phyloP scores from a whole-genome alignment of 73 alveolate genomes.

The Paramecium octaurelia region DNA sequence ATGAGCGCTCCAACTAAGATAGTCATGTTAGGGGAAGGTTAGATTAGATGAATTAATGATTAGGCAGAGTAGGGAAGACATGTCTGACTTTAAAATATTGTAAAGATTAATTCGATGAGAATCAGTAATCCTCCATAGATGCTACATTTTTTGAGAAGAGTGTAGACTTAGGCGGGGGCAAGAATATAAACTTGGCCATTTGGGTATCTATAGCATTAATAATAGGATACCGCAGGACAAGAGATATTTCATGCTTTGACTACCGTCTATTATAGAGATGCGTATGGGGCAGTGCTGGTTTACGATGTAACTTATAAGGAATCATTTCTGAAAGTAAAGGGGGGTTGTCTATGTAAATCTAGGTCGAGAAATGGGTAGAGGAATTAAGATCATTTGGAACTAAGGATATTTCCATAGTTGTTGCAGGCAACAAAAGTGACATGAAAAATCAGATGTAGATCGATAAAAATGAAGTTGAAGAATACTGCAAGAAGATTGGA shows the following conservation, averaged over 20 bases:
- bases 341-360: neutral
- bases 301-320: slow-evolving; percentile 87
- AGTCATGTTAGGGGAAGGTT: slow-evolving; percentile 57
- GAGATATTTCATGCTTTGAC: slow-evolving; percentile 84
- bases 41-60: slow-evolving; percentile 66
- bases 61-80: slow-evolving; percentile 82
- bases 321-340: slow-evolving; percentile 70
- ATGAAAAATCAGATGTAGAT: slow-evolving; percentile 68
- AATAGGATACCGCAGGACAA: slow-evolving; percentile 89
- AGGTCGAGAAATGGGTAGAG: slow-evolving; percentile 78
- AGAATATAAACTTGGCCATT: slow-evolving; percentile 64
- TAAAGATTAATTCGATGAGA: slow-evolving; percentile 70
- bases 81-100: slow-evolving; percentile 73
- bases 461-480: slow-evolving; percentile 50
- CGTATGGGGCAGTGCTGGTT: slow-evolving; percentile 82
- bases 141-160: slow-evolving; percentile 78
- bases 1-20: neutral
- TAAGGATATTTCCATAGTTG: slow-evolving; percentile 69
- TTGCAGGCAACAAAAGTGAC: slow-evolving; percentile 89
- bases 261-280: slow-evolving; percentile 81
- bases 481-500: slow-evolving; percentile 69
- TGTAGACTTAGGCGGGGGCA: slow-evolving; percentile 62
- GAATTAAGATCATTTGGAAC: slow-evolving; percentile 73
- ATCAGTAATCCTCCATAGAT: slow-evolving; percentile 69
- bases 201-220: slow-evolving; percentile 52